phyloP scores from a whole-genome alignment of 139 green algal genomes.

The Dunaliella primolecta region DNA sequence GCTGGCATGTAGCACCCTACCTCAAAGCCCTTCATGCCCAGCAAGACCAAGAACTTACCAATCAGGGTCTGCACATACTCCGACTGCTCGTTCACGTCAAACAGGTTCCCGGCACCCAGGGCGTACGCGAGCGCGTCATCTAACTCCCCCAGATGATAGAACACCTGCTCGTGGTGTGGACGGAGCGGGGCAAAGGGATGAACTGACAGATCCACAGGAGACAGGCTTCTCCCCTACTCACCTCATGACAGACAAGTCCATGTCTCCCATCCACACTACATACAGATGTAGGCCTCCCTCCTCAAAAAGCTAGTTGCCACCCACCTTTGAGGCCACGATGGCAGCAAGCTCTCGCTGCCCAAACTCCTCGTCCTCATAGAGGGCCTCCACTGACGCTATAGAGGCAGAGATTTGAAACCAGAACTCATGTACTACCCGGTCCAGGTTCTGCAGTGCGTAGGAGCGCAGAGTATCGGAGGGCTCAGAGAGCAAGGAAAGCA shows the following conservation, averaged over 20 bases:
- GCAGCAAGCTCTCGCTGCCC: slow-evolving; percentile 85
- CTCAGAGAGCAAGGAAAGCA: slow-evolving; percentile 90
- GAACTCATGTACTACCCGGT: slow-evolving; percentile 74
- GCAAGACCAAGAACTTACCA: too few species aligned
- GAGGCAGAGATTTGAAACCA: slow-evolving; percentile 90
- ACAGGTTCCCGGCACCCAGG: slow-evolving; percentile 85
- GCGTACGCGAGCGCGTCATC: slow-evolving; percentile 94
- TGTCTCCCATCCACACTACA: background rate
- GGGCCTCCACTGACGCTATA: slow-evolving; percentile 82
- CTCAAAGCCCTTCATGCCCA: too few species aligned
- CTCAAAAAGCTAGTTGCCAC: background rate
- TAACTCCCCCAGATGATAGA: slow-evolving; percentile 97
- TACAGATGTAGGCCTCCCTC: background rate
- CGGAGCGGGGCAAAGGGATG: too few species aligned
- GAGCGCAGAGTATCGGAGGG: slow-evolving; percentile 63
- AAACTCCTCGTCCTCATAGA: slow-evolving; percentile 96
- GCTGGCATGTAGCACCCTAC: too few species aligned
- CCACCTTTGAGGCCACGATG: slow-evolving; percentile 95
- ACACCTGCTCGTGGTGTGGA: slow-evolving; percentile 93
- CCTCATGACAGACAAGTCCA: background rate
- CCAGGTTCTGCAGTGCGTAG: slow-evolving; percentile 72
- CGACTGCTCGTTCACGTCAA: slow-evolving; percentile 83
- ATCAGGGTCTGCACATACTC: slow-evolving; percentile 96
- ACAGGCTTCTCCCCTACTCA: background rate
- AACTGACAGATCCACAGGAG: background rate